Base-by-base conservation (phyloP, 352 stramenopile species). In the Globisporangium spiculum region DNA sequence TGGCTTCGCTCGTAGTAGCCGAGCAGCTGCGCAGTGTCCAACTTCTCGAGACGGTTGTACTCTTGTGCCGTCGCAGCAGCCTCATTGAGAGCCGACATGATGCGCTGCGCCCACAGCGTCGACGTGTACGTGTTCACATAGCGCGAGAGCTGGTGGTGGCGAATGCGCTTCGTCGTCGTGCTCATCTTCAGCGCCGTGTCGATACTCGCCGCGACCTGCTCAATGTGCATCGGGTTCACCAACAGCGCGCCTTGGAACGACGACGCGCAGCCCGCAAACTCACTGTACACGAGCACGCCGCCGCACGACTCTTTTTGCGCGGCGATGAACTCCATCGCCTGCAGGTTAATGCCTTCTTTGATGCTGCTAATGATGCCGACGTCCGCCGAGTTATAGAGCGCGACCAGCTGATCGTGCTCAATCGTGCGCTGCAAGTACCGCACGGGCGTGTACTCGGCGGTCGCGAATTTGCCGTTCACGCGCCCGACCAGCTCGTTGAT, bases 111-210 rank as follows among this genome's bases (percentile, higher is more conserved):
- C 89, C 89, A 97, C 10, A 97, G 66, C 30, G 83, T 89, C 59
- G 86, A 94, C 27, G 89, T 97, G 79, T 97, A 97, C 67, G 89
- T 93, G 71, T 93, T 93, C 22, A 97, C 90, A 69, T 96, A 96
- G 22, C 90, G 80, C 26, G 85, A 90, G 20, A 96, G 72, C 62
- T 93, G 83, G 57, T 96, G 87, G 66, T 96, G 88, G 22, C 88
- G 84, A 67, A 97, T 93, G 48, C 85, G 84, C 73, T 96, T 96
- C 7, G 86, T 93, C 26, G 84, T 94, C n/a, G 78, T 87, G 63
- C 79, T 91, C 88, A 97, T 96, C 16, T 85, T 86, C 36, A 97
- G 74, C 2, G 89, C 90, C 32, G 81, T 84, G 66, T 96, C 85
- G 14, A 97, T 86, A 48, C 88, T 91, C 18, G 88, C 86, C 4